Evolutionary conservation across 164 flowering plant species (phyloP).

Genomic region (Vitis labrusca): DNA sequence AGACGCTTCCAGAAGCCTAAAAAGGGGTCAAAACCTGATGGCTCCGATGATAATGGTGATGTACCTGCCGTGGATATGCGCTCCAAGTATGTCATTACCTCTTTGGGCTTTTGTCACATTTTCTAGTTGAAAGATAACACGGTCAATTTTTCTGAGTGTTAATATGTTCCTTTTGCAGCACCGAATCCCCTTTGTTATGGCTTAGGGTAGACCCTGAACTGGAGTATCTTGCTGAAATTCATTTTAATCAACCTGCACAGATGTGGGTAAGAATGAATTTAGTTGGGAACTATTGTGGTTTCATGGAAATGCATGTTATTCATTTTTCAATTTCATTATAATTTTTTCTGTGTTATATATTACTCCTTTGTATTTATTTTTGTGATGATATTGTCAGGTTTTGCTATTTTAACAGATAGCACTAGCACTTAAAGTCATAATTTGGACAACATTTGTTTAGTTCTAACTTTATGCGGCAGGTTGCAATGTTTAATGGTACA

Average conservation of each 20-base stretch:
- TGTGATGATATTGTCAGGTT: too few relatives aligned
- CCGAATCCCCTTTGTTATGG: slow-evolving; percentile 91
- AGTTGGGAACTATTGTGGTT: too few relatives aligned
- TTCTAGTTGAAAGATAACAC: neutral
- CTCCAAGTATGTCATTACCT: slow-evolving; percentile 45
- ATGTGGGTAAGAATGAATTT: slow-evolving; percentile 86
- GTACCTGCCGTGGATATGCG: slow-evolving; percentile 54
- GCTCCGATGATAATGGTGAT: slow-evolving; percentile 93
- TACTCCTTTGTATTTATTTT: too few relatives aligned
- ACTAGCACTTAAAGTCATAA: too few relatives aligned
- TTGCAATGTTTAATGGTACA: too few relatives aligned
- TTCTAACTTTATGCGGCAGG: too few relatives aligned
- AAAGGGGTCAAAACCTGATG: slow-evolving; percentile 87
- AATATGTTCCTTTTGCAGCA: slow-evolving; percentile 37
- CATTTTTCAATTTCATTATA: too few relatives aligned
- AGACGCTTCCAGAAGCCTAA: slow-evolving; percentile 80
- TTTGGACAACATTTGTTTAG: too few relatives aligned
- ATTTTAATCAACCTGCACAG: slow-evolving; percentile 88
- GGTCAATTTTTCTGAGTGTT: neutral
- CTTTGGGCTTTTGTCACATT: neutral
- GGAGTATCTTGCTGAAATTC: slow-evolving; percentile 96
- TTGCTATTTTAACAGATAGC: too few relatives aligned
- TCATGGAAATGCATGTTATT: too few relatives aligned
- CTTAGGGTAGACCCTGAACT: slow-evolving; percentile 93
- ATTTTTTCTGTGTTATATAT: too few relatives aligned